Conservation (phyloP, 2,329 filamentous ascomycete genomes). For the Fusarium tricinctum region DNA sequence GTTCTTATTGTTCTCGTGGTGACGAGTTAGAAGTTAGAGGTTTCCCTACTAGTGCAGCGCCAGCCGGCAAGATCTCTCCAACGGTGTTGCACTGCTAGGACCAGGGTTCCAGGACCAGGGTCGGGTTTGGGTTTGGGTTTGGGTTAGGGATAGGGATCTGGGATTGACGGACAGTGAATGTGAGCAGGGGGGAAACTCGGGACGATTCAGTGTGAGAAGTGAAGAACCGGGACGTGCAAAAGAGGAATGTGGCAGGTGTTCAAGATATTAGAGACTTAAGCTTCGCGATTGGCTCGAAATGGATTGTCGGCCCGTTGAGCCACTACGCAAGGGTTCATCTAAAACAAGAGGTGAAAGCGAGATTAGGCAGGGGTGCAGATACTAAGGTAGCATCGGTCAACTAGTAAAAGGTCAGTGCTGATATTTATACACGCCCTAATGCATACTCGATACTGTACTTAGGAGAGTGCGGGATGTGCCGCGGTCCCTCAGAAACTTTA, state of each 20-base stretch:
- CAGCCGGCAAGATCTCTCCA: conserved; percentile 33
- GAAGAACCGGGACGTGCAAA: conserved; percentile 13
- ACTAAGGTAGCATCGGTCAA: conserved; percentile 9
- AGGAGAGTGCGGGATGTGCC: conserved; percentile 6
- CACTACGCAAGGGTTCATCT: conserved; percentile 20
- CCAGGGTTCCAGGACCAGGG: conserved; percentile 15
- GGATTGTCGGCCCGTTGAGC: conserved; percentile 36
- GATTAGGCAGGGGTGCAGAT: conserved; percentile 41
- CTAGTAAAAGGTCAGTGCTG: conserved; percentile 13
- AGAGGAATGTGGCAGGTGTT: conserved; percentile 8
- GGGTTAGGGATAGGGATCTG: no score
- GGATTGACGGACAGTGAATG: neutral
- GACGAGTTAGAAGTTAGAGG: conserved; percentile 19
- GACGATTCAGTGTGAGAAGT: conserved; percentile 3
- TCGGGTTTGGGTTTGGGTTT: neutral
- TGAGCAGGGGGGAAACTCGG: conserved; percentile 4
- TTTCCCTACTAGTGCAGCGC: conserved; percentile 19
- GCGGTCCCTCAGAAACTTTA: neutral
- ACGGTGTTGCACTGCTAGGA: conserved; percentile 38
- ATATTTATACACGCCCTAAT: neutral
- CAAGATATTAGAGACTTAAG: neutral
- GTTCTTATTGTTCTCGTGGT: neutral
- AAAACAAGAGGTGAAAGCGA: conserved; percentile 33
- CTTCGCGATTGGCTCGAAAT: conserved; percentile 23
- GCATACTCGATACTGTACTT: no score